Percentiles rank a stretch among this genome's conserved stretches.
Evolutionary conservation across 768 basidiomycete species (phyloP).

Genomic region (Phylloporus rhodoxanthus): DNA sequence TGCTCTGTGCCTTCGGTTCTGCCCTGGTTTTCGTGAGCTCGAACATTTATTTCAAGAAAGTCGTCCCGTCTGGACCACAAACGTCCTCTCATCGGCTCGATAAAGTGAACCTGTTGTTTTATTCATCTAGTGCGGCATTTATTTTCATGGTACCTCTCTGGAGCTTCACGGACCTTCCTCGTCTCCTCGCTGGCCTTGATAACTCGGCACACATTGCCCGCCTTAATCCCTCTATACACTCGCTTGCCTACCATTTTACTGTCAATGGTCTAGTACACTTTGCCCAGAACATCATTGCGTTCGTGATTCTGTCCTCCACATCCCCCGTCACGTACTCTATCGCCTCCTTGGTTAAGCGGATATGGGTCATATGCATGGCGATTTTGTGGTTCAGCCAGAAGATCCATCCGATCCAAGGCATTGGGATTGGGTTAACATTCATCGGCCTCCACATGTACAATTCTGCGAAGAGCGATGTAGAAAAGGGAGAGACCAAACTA

Average conservation of each 20-base stretch:
- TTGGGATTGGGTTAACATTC: conserved; percentile 90
- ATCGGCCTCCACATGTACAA: conserved; percentile 95
- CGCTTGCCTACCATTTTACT: conserved; percentile 76
- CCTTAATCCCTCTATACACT: conserved; percentile 47
- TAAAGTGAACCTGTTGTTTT: conserved; percentile 93
- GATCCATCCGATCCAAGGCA: conserved; percentile 75
- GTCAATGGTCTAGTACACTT: conserved; percentile 96
- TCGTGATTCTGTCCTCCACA: conserved; percentile 90
- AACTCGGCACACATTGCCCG: conserved; percentile 23
- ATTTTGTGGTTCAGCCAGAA: conserved; percentile 93
- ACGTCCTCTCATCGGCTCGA: conserved; percentile 73
- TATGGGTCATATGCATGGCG: conserved; percentile 96
- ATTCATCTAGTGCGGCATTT: conserved; percentile 93
- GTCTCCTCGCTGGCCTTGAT: conserved; percentile 44
- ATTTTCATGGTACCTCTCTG: conserved; percentile 94
- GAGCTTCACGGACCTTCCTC: conserved; percentile 80
- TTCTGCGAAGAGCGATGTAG: conserved; percentile 86
- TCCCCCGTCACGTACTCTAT: conserved; percentile 99
- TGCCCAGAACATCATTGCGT: conserved; percentile 95
- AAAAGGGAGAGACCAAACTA: conserved; percentile 86
- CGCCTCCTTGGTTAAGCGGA: conserved; percentile 95
- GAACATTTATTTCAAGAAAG: conserved; percentile 99
- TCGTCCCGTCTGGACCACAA: conserved; percentile 67
- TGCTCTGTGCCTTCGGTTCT: conserved; percentile 95
- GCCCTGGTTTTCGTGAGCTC: conserved; percentile 95